Percentiles rank a stretch among this genome's conserved stretches.
Conservation (phyloP, 2,329 filamentous ascomycete species). For the Macroventuria anomochaeta region DNA sequence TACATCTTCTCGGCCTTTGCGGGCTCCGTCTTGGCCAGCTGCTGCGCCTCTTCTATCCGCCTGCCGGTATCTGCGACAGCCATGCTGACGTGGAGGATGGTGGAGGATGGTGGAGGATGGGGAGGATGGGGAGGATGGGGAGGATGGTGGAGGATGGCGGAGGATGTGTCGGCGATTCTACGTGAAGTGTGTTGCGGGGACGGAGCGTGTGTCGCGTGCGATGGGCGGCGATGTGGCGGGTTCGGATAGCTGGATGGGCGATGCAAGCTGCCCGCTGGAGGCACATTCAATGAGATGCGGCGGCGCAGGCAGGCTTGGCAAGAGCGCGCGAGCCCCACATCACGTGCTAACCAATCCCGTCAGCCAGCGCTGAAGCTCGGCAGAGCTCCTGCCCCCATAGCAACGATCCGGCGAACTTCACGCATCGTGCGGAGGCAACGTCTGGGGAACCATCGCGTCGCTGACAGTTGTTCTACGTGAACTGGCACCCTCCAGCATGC, state of each 20-base stretch:
- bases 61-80: slow-evolving; percentile 58
- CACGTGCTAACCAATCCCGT: not conserved
- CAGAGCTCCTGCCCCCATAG: slow-evolving; percentile 2
- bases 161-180: not conserved
- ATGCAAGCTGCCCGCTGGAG: slow-evolving; percentile 22
- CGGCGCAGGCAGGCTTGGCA: not conserved
- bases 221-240: slow-evolving; percentile 11
- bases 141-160: too few species aligned
- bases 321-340: not conserved
- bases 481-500: not conserved
- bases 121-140: too few species aligned
- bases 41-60: slow-evolving; percentile 87
- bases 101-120: too few species aligned
- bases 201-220: not conserved
- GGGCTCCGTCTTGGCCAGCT: slow-evolving; percentile 79
- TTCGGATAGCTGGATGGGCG: slow-evolving; percentile 19
- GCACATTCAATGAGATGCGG: slow-evolving; percentile 7
- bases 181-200: not conserved
- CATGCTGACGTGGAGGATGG: slow-evolving; percentile 34
- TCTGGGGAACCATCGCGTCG: not conserved
- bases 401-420: slow-evolving; percentile 4
- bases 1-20: slow-evolving; percentile 85
- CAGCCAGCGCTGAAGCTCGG: not conserved
- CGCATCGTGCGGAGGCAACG: not conserved
- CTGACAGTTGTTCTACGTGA: not conserved